phyloP scores from a whole-genome alignment of 176 grass and related monocot genomes.

The Aegilops sharonensis region DNA sequence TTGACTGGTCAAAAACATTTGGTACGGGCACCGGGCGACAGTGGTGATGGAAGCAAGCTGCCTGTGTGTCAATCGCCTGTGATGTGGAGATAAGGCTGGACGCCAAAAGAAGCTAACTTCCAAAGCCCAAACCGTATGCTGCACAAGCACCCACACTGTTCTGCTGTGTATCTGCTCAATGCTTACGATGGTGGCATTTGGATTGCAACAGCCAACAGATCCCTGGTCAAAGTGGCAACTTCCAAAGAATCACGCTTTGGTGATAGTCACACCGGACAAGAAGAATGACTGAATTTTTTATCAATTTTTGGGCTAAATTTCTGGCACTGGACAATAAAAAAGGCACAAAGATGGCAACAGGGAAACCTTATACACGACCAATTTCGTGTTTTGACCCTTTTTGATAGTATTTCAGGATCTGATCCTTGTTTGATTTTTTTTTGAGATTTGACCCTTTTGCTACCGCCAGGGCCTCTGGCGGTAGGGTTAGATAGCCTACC shows the following conservation, averaged over 20 bases:
- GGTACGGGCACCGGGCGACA: conserved; percentile 21
- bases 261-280: background rate
- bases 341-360: background rate
- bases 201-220: conserved; percentile 18
- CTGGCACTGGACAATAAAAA: background rate
- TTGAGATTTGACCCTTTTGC: too few species aligned
- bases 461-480: too few species aligned
- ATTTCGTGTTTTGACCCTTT: too few species aligned
- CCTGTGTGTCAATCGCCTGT: conserved; percentile 24
- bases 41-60: conserved; percentile 28
- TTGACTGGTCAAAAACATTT: conserved; percentile 50
- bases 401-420: too few species aligned
- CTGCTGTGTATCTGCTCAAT: too few species aligned
- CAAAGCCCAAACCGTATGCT: background rate
- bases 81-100: background rate
- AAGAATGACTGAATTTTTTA: background rate
- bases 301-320: background rate
- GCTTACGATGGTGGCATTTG: conserved; percentile 17
- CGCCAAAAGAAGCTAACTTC: conserved; percentile 31
- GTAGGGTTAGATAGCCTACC: too few species aligned
- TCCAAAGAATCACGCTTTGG: background rate
- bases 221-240: conserved; percentile 23
- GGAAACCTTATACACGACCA: background rate
- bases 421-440: too few species aligned
- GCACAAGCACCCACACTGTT: too few species aligned